Conservation (phyloP, 2,329 filamentous ascomycete genomes). For the Calonectria hawksworthii region DNA sequence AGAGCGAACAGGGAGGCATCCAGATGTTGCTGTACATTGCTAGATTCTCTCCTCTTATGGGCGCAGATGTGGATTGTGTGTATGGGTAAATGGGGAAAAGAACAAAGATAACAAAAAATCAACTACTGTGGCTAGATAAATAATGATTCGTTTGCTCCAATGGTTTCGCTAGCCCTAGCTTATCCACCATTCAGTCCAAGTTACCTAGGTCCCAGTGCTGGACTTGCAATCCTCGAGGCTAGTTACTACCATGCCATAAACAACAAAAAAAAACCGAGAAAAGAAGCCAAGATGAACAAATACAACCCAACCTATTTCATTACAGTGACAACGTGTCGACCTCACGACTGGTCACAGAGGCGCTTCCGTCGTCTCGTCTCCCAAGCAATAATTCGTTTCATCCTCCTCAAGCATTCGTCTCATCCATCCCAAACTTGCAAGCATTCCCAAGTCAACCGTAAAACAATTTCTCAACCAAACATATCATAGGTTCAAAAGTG, state of each 20-base stretch:
- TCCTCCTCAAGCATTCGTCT: neutral
- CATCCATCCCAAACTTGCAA: neutral
- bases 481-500: neutral
- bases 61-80: neutral
- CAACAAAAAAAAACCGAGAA: neutral
- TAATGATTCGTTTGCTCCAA: neutral
- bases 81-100: conserved; percentile 7
- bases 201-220: neutral
- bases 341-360: neutral
- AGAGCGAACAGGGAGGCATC: conserved; percentile 5
- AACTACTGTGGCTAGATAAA: conserved; percentile 12
- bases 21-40: conserved; percentile 4
- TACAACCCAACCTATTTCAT: neutral
- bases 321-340: neutral
- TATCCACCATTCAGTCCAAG: neutral
- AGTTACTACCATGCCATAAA: neutral
- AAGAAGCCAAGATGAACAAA: neutral
- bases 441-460: neutral
- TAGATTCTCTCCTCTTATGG: conserved; percentile 6
- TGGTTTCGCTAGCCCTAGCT: neutral
- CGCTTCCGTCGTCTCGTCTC: neutral
- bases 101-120: conserved; percentile 9
- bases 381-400: neutral
- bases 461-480: conserved; percentile 1
- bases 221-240: no score